These are phyloP conservation scores for Mariannaea sp. DNA, from an alignment of 2,329 filamentous ascomycete genomes.

Conservation along the genomic window DNA sequence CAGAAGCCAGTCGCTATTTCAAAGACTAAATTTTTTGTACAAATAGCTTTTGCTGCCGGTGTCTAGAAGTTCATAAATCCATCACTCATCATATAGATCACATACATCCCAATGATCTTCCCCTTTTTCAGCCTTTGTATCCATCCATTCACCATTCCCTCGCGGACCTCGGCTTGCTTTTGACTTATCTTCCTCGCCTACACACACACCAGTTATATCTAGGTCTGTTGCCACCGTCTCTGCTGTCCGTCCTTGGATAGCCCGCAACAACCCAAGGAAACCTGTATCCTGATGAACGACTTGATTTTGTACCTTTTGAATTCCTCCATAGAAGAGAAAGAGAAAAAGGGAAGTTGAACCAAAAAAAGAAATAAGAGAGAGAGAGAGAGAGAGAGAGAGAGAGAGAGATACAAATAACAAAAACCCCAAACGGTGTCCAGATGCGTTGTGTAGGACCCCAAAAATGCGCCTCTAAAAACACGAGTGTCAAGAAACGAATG, in stretches of 20 bases:
- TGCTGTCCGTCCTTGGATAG: background rate
- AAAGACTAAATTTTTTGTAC: slow-evolving; percentile 10
- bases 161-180: background rate
- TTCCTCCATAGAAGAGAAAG: background rate
- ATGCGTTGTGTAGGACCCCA: slow-evolving; percentile 8
- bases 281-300: slow-evolving; percentile 6
- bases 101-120: background rate
- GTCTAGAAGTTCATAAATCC: slow-evolving; percentile 20
- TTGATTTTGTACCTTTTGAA: slow-evolving; percentile 16
- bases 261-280: slow-evolving; percentile 7
- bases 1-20: slow-evolving; percentile 1
- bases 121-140: slow-evolving; percentile 2
- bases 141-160: too few species aligned
- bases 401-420: too few species aligned
- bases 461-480: slow-evolving; percentile 19
- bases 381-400: too few species aligned
- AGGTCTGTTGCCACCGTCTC: slow-evolving; percentile 5
- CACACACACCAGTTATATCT: background rate
- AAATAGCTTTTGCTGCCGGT: slow-evolving; percentile 18
- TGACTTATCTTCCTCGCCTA: background rate
- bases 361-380: too few species aligned
- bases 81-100: slow-evolving; percentile 21
- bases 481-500: slow-evolving; percentile 4
- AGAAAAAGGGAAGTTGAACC: too few species aligned
- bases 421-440: slow-evolving; percentile 1